Conservation (phyloP, 2,329 filamentous ascomycete genomes). For the Aspergillus brunneoviolaceus region DNA sequence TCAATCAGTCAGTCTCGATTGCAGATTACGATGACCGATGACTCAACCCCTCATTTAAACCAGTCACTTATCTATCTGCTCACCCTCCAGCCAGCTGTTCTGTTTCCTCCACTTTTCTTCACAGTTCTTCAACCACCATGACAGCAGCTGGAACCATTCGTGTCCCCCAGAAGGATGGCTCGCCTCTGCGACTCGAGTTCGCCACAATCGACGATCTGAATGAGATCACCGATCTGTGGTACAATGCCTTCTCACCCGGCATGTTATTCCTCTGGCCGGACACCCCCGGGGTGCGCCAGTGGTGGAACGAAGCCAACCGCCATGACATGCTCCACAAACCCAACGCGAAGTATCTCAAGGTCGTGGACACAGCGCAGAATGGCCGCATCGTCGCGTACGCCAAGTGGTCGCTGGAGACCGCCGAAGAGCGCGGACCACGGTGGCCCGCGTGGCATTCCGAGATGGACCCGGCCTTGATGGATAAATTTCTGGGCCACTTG, state of each 20-base stretch:
- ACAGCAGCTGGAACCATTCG: background rate
- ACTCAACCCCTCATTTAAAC: background rate
- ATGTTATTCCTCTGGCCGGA: slow-evolving; percentile 27
- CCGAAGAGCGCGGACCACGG: slow-evolving; percentile 25
- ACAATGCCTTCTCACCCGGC: slow-evolving; percentile 24
- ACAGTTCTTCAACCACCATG: background rate
- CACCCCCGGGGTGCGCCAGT: slow-evolving; percentile 28
- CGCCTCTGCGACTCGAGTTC: slow-evolving; percentile 11
- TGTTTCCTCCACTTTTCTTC: background rate
- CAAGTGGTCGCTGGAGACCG: slow-evolving; percentile 30
- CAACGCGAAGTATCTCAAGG: slow-evolving; percentile 27
- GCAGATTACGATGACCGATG: background rate
- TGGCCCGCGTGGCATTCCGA: slow-evolving; percentile 31
- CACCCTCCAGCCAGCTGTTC: background rate
- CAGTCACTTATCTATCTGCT: background rate
- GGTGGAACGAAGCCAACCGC: slow-evolving; percentile 24
- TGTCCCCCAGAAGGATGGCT: background rate
- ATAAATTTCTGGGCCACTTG: slow-evolving; percentile 20
- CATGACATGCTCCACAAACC: slow-evolving; percentile 27
- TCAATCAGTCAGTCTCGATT: background rate
- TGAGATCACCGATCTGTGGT: slow-evolving; percentile 26
- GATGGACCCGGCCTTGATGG: slow-evolving; percentile 16
- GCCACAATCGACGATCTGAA: slow-evolving; percentile 25
- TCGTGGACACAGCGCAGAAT: slow-evolving; percentile 22
- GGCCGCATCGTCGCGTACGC: slow-evolving; percentile 27